Evolutionary conservation across 306 rosid genomes (phyloP).

Genomic region (Quercus alba): DNA sequence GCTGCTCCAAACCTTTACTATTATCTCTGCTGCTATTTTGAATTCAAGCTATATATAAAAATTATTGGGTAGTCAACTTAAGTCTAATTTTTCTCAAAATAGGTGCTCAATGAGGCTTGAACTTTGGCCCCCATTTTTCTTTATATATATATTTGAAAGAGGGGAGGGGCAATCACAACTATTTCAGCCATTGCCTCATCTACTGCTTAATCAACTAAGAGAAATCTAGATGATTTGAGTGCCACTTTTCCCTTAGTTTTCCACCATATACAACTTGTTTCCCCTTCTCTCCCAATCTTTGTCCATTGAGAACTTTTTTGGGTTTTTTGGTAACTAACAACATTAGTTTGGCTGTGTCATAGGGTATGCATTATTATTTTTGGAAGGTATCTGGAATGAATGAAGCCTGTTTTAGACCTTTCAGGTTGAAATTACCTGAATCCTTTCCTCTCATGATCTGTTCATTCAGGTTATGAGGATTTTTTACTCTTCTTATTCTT

Average conservation of each 20-base stretch:
- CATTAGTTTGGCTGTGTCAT: neutral
- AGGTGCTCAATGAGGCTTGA: neutral
- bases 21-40: neutral
- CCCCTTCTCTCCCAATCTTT: neutral
- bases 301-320: neutral
- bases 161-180: neutral
- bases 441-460: neutral
- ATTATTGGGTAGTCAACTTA: neutral
- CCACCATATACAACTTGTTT: neutral
- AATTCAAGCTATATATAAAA: neutral
- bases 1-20: neutral
- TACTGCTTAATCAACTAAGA: neutral
- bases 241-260: neutral
- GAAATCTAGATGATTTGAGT: neutral
- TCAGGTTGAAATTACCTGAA: neutral
- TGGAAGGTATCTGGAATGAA: neutral
- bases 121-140: neutral
- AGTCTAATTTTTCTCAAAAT: neutral
- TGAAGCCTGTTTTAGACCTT: neutral
- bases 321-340: neutral
- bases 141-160: too few species aligned
- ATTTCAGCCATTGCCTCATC: neutral
- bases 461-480: neutral
- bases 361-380: neutral
- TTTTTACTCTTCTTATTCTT: neutral